Conservation (phyloP, 73 alveolate species). For the Paramecium octaurelia region DNA sequence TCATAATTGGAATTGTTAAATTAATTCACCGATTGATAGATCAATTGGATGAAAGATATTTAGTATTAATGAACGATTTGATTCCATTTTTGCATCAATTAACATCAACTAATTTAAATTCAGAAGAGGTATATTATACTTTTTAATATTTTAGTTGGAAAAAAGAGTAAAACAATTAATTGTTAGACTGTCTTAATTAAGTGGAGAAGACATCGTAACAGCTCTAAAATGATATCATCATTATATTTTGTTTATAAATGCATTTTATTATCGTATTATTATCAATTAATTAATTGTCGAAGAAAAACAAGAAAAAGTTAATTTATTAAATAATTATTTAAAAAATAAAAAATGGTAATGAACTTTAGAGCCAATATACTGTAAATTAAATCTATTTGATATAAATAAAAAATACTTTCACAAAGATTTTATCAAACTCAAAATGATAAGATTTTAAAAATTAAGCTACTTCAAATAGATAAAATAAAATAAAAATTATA, state of each 20-base stretch:
- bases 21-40: conserved; percentile 19
- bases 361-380: no score
- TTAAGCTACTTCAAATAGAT: no score
- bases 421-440: not conserved
- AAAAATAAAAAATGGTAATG: no score
- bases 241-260: not conserved
- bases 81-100: conserved; percentile 43
- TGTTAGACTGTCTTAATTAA: not conserved
- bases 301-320: no score
- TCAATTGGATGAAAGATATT: conserved; percentile 37
- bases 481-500: not conserved
- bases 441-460: not conserved
- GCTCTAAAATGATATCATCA: not conserved
- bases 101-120: not conserved
- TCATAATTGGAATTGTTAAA: conserved; percentile 11
- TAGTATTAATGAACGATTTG: conserved; percentile 39
- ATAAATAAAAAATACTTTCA: no score
- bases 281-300: no score
- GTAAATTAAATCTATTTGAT: no score
- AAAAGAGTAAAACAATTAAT: conserved; percentile 33
- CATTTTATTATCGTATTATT: no score
- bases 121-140: not conserved
- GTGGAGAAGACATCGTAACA: conserved; percentile 21
- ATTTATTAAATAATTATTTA: no score
- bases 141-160: not conserved